phyloP scores from a whole-genome alignment of 2,329 filamentous ascomycete genomes.

The Aspergillus pseudoterreus region DNA sequence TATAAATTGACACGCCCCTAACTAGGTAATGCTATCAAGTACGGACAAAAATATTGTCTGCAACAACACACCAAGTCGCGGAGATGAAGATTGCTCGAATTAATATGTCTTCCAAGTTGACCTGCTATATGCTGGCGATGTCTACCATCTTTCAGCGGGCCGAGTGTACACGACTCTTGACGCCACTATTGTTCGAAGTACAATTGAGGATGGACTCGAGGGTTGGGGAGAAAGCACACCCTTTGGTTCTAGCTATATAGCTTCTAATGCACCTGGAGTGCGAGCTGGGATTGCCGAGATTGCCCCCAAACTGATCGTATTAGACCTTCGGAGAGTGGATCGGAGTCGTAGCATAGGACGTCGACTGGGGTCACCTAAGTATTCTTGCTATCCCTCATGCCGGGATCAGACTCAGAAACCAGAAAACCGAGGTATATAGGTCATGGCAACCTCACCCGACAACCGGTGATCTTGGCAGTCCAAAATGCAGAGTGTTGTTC shows the following conservation, averaged over 20 bases:
- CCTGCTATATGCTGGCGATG: constrained; percentile 19
- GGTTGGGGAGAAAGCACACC: constrained; percentile 27
- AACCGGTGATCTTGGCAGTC: too few species aligned
- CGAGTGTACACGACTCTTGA: constrained; percentile 20
- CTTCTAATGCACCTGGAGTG: constrained; percentile 20
- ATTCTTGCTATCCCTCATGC: too few species aligned
- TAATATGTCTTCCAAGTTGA: constrained; percentile 22
- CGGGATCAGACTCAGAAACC: too few species aligned
- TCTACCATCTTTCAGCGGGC: constrained; percentile 14
- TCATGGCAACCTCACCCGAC: too few species aligned
- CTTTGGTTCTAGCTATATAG: constrained; percentile 19
- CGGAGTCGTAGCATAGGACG: constrained; percentile 5
- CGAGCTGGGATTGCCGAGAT: constrained; percentile 23
- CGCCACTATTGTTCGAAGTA: constrained; percentile 25
- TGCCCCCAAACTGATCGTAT: constrained; percentile 20
- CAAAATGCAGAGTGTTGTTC: too few species aligned
- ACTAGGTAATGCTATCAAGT: too few species aligned
- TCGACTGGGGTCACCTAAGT: too few species aligned
- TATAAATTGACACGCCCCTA: too few species aligned
- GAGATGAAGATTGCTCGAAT: constrained; percentile 3
- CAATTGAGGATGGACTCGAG: constrained; percentile 16
- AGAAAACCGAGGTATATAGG: too few species aligned
- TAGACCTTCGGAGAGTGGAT: constrained; percentile 23
- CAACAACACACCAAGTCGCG: too few species aligned
- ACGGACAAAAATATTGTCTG: too few species aligned